These are phyloP conservation scores for Rubus parviflorus DNA, from an alignment of 306 rosid species.

Conservation along the genomic window DNA sequence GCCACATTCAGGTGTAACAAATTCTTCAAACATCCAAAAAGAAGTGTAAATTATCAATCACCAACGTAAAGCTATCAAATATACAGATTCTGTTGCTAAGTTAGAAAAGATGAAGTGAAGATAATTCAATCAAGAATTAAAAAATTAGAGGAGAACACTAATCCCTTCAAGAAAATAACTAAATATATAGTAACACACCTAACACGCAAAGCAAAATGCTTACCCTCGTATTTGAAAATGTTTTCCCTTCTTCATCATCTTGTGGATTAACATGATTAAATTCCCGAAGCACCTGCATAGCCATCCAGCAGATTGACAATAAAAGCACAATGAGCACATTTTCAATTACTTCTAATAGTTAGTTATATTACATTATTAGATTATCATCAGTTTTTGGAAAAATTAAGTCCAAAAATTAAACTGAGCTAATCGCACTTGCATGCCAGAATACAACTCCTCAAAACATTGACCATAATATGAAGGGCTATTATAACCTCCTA, in stretches of 20 bases:
- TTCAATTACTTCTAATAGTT: neutral
- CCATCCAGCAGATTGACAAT: conserved; percentile 26
- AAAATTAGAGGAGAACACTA: neutral
- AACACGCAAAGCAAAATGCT: conserved; percentile 22
- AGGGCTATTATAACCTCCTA: neutral
- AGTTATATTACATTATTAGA: neutral
- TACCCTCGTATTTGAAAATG: conserved; percentile 77
- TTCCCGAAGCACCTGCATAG: conserved; percentile 81
- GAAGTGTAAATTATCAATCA: conserved; percentile 26
- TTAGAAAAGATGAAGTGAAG: neutral
- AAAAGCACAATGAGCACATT: conserved; percentile 10
- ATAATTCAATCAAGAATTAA: neutral
- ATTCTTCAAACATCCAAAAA: conserved; percentile 56
- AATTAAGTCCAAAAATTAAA: neutral
- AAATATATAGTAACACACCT: neutral
- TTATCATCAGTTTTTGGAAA: neutral
- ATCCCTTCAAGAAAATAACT: neutral
- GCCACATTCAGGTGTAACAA: conserved; percentile 82
- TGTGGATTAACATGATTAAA: conserved; percentile 99
- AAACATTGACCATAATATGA: neutral
- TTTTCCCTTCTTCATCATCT: conserved; percentile 91
- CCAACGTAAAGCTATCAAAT: neutral
- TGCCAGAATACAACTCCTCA: conserved; percentile 13
- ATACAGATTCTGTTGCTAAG: neutral
- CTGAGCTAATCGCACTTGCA: neutral